These are phyloP conservation scores for Cubamyces sp. DNA, from an alignment of 768 basidiomycete species.

Conservation along the genomic window DNA sequence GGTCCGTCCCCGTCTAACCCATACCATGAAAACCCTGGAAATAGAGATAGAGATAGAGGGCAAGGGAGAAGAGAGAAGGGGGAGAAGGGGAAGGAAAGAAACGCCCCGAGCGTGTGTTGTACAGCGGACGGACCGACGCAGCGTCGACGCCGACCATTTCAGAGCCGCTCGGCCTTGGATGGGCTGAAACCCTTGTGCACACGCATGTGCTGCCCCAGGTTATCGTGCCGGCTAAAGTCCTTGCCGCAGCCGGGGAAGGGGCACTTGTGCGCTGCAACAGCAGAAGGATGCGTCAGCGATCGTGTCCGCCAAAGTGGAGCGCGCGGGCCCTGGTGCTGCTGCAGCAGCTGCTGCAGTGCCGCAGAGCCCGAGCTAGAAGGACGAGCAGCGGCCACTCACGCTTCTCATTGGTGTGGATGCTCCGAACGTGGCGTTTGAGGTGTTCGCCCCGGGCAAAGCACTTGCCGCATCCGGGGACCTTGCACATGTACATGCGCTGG, in stretches of 20 bases:
- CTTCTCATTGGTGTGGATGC: slow-evolving; percentile 92
- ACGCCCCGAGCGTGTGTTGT: background rate
- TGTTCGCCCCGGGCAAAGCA: slow-evolving; percentile 90
- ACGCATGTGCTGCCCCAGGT: slow-evolving; percentile 86
- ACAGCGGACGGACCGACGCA: background rate
- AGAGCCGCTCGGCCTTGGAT: slow-evolving; percentile 31
- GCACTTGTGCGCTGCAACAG: slow-evolving; percentile 71
- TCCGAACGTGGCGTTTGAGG: slow-evolving; percentile 84
- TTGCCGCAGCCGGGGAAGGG: slow-evolving; percentile 80
- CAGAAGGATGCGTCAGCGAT: slow-evolving; percentile 19
- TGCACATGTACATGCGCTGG: slow-evolving; percentile 61
- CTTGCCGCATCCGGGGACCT: slow-evolving; percentile 83
- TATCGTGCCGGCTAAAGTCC: slow-evolving; percentile 86
- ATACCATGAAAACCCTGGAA: background rate
- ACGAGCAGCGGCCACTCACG: slow-evolving; percentile 55
- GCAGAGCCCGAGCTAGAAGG: background rate
- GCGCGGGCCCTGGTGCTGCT: too few species aligned
- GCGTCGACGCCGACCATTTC: background rate
- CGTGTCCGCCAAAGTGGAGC: background rate
- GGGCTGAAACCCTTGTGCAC: slow-evolving; percentile 56
- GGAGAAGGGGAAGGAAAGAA: too few species aligned
- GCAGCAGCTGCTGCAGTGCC: too few species aligned
- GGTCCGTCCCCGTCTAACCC: slow-evolving; percentile 13
- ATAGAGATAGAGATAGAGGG: background rate
- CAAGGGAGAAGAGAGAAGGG: background rate